Evolutionary conservation across 2,329 filamentous ascomycete species (phyloP).

Genomic region (Conoideocrella luteorostrata): DNA sequence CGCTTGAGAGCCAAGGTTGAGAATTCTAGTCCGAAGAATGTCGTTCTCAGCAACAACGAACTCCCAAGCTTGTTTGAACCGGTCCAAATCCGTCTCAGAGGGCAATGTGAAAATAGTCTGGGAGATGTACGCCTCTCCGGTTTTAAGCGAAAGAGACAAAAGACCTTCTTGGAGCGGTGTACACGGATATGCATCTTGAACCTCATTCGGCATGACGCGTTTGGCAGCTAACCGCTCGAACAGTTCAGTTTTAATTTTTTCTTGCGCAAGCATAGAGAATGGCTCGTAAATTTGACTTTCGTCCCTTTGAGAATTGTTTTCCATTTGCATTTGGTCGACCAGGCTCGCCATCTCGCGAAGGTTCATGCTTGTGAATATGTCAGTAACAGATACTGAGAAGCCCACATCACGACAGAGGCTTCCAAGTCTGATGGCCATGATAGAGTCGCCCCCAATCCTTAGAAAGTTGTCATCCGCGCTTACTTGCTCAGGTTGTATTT

Average conservation of each 20-base stretch:
- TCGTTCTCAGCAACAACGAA: too few species aligned
- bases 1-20: too few species aligned
- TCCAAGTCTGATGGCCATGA: constrained; percentile 22
- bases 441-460: constrained; percentile 8
- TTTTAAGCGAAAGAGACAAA: too few species aligned
- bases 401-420: constrained; percentile 1
- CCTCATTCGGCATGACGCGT: not conserved
- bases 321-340: not conserved
- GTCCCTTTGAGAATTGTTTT: not conserved
- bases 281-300: not conserved
- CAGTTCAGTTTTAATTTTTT: not conserved
- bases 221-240: too few species aligned
- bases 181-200: constrained; percentile 4
- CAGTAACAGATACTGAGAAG: constrained; percentile 1
- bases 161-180: constrained; percentile 3
- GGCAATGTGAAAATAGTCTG: too few species aligned
- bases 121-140: too few species aligned
- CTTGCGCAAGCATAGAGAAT: not conserved
- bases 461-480: constrained; percentile 11
- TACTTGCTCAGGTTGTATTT: constrained; percentile 1
- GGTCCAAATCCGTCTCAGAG: too few species aligned
- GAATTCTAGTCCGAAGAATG: too few species aligned
- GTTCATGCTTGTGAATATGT: not conserved
- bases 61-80: too few species aligned
- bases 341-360: not conserved